These are phyloP conservation scores for Penicillium desertorum DNA, from an alignment of 495 filamentous ascomycete genomes.

Conservation along the genomic window DNA sequence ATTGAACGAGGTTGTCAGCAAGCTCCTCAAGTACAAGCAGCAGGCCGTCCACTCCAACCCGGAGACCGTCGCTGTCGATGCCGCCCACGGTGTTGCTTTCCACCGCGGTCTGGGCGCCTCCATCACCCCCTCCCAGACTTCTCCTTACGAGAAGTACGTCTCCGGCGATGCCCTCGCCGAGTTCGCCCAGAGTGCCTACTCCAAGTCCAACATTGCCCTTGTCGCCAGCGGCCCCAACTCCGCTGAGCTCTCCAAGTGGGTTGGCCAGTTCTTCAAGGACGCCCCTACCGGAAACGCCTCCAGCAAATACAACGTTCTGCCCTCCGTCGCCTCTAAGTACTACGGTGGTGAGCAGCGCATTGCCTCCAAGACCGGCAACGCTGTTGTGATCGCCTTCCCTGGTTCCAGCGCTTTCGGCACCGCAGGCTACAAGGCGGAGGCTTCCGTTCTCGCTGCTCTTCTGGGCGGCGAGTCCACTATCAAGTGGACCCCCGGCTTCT, in stretches of 20 bases:
- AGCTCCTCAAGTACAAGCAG: slow-evolving; percentile 69
- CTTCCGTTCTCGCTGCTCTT: slow-evolving; percentile 81
- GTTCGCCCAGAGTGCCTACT: slow-evolving; percentile 75
- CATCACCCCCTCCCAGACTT: slow-evolving; percentile 65
- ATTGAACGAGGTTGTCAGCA: slow-evolving; percentile 79
- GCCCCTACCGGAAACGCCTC: slow-evolving; percentile 40
- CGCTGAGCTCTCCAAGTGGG: slow-evolving; percentile 81
- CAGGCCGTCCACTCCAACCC: slow-evolving; percentile 63
- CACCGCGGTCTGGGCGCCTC: slow-evolving; percentile 85
- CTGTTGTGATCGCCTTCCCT: slow-evolving; percentile 87
- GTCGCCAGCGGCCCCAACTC: slow-evolving; percentile 84
- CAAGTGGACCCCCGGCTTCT: slow-evolving; percentile 96
- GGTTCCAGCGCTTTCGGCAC: slow-evolving; percentile 73
- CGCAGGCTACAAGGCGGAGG: slow-evolving; percentile 81
- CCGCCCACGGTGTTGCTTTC: slow-evolving; percentile 86
- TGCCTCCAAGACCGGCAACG: slow-evolving; percentile 66
- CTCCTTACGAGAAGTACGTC: slow-evolving; percentile 74
- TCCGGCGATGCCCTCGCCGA: slow-evolving; percentile 64
- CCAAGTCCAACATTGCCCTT: slow-evolving; percentile 85
- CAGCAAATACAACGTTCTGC: slow-evolving; percentile 40
- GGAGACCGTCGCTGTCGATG: slow-evolving; percentile 73
- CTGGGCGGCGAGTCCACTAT: slow-evolving; percentile 87
- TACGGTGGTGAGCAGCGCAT: slow-evolving; percentile 93
- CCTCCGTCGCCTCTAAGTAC: slow-evolving; percentile 69
- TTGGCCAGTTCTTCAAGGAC: slow-evolving; percentile 78